A percentile compares a stretch with the other conserved stretches of the same genome.
These are phyloP conservation scores for Neofusicoccum umdonicola DNA, from an alignment of 2,329 filamentous ascomycete species.

Conservation along the genomic window DNA sequence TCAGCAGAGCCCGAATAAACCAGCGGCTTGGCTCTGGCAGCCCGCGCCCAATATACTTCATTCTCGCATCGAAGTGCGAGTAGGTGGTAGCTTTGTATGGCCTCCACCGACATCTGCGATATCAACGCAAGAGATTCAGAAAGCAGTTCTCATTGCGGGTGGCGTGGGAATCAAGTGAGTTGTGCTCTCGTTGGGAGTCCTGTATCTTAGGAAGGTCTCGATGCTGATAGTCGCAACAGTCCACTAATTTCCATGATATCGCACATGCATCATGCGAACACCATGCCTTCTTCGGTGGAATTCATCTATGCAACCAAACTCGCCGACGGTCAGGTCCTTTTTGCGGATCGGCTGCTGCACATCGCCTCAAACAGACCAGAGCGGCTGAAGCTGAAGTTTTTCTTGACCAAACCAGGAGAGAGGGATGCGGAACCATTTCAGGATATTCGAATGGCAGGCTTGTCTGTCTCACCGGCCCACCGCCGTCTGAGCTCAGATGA, in stretches of 20 bases:
- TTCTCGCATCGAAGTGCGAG: slow-evolving; percentile 61
- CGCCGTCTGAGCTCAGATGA: slow-evolving; percentile 25
- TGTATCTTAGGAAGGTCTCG: neutral
- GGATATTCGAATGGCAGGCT: neutral
- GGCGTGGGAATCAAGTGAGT: slow-evolving; percentile 77
- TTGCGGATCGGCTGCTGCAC: slow-evolving; percentile 32
- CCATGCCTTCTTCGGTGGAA: slow-evolving; percentile 47
- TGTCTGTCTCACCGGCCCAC: neutral
- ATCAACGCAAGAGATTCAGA: slow-evolving; percentile 43
- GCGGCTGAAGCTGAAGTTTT: slow-evolving; percentile 28
- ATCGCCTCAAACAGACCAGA: neutral
- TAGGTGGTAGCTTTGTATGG: slow-evolving; percentile 80
- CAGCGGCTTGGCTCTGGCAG: slow-evolving; percentile 75
- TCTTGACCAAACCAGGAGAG: slow-evolving; percentile 32
- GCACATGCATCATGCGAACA: slow-evolving; percentile 50
- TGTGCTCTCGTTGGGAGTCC: slow-evolving; percentile 18
- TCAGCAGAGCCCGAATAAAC: slow-evolving; percentile 70
- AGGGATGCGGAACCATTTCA: neutral
- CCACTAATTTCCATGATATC: slow-evolving; percentile 73
- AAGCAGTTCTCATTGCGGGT: slow-evolving; percentile 72
- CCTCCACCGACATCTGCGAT: slow-evolving; percentile 58
- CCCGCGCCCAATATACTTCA: slow-evolving; percentile 55
- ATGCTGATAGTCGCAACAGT: slow-evolving; percentile 33
- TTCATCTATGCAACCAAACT: slow-evolving; percentile 63
- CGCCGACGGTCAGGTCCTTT: slow-evolving; percentile 31